Evolutionary conservation across 169 alveolate species (phyloP), one percentile per base, ranked within the genome.

Genomic region (Theileria parva): DNA sequence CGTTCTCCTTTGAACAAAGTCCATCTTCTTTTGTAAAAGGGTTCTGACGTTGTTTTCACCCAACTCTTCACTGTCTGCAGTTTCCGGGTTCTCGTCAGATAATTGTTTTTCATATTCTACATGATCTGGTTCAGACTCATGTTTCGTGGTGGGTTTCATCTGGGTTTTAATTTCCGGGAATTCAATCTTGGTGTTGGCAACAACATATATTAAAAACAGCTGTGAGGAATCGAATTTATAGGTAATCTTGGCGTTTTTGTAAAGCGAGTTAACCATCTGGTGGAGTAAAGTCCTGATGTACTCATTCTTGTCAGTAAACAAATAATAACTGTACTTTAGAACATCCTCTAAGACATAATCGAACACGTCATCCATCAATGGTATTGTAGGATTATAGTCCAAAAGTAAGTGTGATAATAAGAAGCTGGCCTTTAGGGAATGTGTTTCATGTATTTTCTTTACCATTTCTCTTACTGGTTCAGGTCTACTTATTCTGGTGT

Each of bases 401-500:
- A 11, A 34, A 5, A 61, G 34, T 37, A 61, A 12, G 69, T 61
- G 27, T 15, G 69, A 61, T 15, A 61, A 12, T n/a, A 34, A 13
- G 69, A 61, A 61, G 23, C 48, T 21, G 19, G 69, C 69, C 69
- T 61, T 61, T 15, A 61, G 39, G 19, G 48, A 27, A 34, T 61
- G 27, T 27, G 27, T 61, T 61, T 61, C 69, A 34, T 61, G 27
- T 34, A 61, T 9, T 11, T 61, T 61, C 39, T 61, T 61, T 15
- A 61, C 69, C 69, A 61, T 61, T 13, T 61, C 30, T 15, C 32
- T 27, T 34, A 61, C 69, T 37, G 69, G 69, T 37, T 61, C 69
- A 27, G 69, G 69, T 9, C 69, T n/a, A 34, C 69, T 61, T 9
- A 61, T 27, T 61, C 69, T 9, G n/a, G 69, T 61, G 34, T 2